These are phyloP conservation scores for Colletotrichum musicola DNA, from an alignment of 2,329 filamentous ascomycete species.

Conservation along the genomic window DNA sequence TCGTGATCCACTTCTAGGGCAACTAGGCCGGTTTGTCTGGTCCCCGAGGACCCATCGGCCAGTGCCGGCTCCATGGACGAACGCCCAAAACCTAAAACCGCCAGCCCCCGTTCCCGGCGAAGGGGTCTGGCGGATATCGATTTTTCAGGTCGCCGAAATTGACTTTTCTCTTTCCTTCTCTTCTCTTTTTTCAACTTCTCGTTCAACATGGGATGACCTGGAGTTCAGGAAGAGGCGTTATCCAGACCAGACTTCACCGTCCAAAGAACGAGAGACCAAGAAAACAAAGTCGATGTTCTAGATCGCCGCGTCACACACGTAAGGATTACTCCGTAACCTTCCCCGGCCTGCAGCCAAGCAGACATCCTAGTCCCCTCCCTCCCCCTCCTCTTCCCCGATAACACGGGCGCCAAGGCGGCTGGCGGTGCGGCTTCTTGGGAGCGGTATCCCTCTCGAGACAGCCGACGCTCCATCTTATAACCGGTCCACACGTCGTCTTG, in stretches of 20 bases:
- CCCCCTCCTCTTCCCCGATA: slow-evolving; percentile 19
- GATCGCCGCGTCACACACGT: slow-evolving; percentile 20
- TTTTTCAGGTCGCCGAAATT: slow-evolving; percentile 2
- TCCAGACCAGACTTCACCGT: neutral
- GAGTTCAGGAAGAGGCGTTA: neutral
- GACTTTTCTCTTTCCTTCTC: neutral
- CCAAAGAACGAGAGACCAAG: neutral
- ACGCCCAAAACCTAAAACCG: slow-evolving; percentile 4
- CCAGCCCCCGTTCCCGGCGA: slow-evolving; percentile 15
- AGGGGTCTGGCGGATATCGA: too few species aligned
- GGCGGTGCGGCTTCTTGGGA: slow-evolving; percentile 37
- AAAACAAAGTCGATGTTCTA: neutral
- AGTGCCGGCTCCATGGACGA: slow-evolving; percentile 19
- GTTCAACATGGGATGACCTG: neutral
- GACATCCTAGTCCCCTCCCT: slow-evolving; percentile 1
- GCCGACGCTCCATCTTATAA: slow-evolving; percentile 26
- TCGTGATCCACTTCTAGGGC: slow-evolving; percentile 25
- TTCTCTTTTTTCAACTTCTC: neutral
- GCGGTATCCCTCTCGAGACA: slow-evolving; percentile 22
- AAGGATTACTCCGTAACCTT: neutral
- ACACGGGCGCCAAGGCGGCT: slow-evolving; percentile 37
- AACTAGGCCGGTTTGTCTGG: slow-evolving; percentile 15
- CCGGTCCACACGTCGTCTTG: neutral
- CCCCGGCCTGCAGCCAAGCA: slow-evolving; percentile 21
- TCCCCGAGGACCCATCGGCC: slow-evolving; percentile 15